Evolutionary conservation across 495 filamentous ascomycete genomes (phyloP).

Genomic region (Lophium mytilinum): DNA sequence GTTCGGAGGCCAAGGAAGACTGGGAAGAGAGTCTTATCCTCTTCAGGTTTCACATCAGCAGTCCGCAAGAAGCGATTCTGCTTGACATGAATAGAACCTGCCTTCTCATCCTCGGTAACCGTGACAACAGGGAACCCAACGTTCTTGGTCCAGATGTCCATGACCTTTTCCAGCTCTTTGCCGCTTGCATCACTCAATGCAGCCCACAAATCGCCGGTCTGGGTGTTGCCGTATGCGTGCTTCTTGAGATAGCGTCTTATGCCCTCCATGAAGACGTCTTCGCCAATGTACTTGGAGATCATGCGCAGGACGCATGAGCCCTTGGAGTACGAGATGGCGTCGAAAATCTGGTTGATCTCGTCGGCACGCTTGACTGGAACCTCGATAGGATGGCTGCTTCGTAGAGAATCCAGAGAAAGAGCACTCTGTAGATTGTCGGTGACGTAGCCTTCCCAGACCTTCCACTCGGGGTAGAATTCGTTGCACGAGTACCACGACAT

Average conservation of each 20-base stretch:
- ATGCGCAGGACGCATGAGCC: conserved; percentile 93
- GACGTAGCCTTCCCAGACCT: conserved; percentile 95
- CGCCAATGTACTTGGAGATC: conserved; percentile 92
- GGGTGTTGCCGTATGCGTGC: conserved; percentile 79
- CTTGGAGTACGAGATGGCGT: conserved; percentile 96
- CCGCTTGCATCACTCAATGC: conserved; percentile 84
- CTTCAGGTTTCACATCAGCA: conserved; percentile 69
- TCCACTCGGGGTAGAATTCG: conserved; percentile 94
- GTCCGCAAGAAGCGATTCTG: conserved; percentile 72
- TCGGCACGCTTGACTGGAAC: conserved; percentile 91
- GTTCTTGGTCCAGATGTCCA: conserved; percentile 74
- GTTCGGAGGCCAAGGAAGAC: conserved; percentile 64
- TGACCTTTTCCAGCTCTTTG: conserved; percentile 72
- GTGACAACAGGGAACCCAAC: conserved; percentile 67
- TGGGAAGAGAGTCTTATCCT: conserved; percentile 70
- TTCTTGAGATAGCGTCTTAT: conserved; percentile 88
- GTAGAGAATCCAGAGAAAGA: conserved; percentile 76
- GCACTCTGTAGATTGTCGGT: conserved; percentile 85
- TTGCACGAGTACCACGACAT: conserved; percentile 64
- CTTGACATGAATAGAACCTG: conserved; percentile 56
- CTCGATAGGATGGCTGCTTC: conserved; percentile 95
- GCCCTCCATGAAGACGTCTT: conserved; percentile 89
- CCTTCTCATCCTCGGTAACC: conserved; percentile 52
- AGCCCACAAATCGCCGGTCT: conserved; percentile 86
- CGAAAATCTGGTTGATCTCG: conserved; percentile 98